These are phyloP conservation scores for Ophiostoma quercus DNA, from an alignment of 2,329 filamentous ascomycete genomes.

Conservation along the genomic window DNA sequence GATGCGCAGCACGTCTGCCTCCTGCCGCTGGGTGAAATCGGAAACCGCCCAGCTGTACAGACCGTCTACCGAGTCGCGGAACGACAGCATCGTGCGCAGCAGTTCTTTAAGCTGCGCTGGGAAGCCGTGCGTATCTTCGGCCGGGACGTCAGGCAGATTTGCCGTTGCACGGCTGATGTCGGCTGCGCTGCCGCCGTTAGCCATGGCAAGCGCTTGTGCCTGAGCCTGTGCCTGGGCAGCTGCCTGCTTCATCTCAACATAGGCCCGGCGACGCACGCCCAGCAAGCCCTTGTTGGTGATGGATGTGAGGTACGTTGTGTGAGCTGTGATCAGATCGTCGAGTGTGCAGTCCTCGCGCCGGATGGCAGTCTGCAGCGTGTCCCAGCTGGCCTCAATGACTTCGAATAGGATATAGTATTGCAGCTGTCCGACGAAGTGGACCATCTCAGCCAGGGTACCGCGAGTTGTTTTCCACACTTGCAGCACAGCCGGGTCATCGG, in stretches of 20 bases:
- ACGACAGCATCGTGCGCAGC: slow-evolving; percentile 86
- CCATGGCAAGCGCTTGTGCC: slow-evolving; percentile 56
- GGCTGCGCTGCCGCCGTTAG: slow-evolving; percentile 35
- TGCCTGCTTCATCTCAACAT: slow-evolving; percentile 36
- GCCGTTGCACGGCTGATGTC: background rate
- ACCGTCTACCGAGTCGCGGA: slow-evolving; percentile 88
- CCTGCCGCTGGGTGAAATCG: slow-evolving; percentile 88
- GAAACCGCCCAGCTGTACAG: slow-evolving; percentile 93
- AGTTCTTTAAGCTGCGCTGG: slow-evolving; percentile 88
- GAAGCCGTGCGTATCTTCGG: slow-evolving; percentile 70
- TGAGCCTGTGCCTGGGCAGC: slow-evolving; percentile 34
- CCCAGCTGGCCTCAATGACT: slow-evolving; percentile 95
- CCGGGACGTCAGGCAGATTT: slow-evolving; percentile 36
- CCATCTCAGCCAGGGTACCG: slow-evolving; percentile 91
- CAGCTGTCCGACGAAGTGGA: slow-evolving; percentile 93
- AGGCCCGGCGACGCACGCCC: slow-evolving; percentile 57
- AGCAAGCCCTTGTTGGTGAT: slow-evolving; percentile 96
- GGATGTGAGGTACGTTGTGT: slow-evolving; percentile 82
- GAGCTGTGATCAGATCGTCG: slow-evolving; percentile 89
- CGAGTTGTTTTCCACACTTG: slow-evolving; percentile 86
- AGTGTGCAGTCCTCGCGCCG: slow-evolving; percentile 78
- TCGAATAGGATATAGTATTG: slow-evolving; percentile 99
- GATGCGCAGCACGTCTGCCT: slow-evolving; percentile 60
- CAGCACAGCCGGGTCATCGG: slow-evolving; percentile 61
- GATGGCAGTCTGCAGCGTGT: slow-evolving; percentile 76